These are phyloP conservation scores for Nigrograna mackinnonii DNA, from an alignment of 2,329 filamentous ascomycete species.

Conservation along the genomic window DNA sequence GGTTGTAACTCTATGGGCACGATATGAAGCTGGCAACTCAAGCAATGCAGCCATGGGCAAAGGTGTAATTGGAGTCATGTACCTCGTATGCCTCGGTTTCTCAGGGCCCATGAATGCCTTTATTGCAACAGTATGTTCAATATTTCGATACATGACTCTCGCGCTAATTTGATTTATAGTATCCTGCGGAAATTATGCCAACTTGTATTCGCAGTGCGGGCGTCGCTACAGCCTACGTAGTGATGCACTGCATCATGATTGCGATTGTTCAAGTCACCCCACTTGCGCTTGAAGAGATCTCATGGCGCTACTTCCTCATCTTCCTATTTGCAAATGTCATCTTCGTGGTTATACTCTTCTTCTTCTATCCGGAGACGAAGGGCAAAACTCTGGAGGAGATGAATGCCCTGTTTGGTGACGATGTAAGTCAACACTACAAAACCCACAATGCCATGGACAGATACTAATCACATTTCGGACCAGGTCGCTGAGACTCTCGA, in stretches of 20 bases:
- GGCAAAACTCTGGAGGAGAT: neutral
- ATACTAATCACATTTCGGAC: neutral
- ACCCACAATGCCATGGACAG: neutral
- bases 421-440: neutral
- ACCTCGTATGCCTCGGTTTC: too few species aligned
- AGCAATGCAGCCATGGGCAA: too few species aligned
- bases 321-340: neutral
- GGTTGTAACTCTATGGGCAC: too few species aligned
- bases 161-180: neutral
- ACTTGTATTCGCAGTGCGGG: neutral
- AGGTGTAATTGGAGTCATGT: too few species aligned
- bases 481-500: neutral
- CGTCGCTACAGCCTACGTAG: neutral
- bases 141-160: neutral
- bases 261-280: neutral
- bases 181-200: neutral
- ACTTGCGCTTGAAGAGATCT: neutral
- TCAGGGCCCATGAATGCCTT: too few species aligned
- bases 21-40: too few species aligned
- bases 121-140: too few species aligned
- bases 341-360: neutral
- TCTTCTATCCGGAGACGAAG: neutral
- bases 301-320: neutral
- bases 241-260: neutral
- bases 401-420: neutral